Percentiles rank a stretch among this genome's conserved stretches.
Evolutionary conservation across 2,329 filamentous ascomycete species (phyloP).

Genomic region (Colletotrichum neosansevieriae): DNA sequence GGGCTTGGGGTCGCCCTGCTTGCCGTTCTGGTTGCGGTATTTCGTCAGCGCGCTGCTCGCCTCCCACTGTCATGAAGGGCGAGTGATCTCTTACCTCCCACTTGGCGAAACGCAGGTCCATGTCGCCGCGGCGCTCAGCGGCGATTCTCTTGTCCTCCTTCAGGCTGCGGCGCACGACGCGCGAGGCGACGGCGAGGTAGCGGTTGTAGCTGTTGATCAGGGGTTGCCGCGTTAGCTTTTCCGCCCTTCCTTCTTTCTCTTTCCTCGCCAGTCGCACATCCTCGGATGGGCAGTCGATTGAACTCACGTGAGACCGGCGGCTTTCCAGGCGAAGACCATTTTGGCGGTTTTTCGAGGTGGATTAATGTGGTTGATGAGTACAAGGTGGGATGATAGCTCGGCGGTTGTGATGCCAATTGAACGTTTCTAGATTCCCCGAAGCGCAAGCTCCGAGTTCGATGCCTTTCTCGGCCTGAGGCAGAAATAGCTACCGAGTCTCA

Average conservation of each 20-base stretch:
- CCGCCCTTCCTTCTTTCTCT: conserved; percentile 39
- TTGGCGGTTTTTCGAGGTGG: conserved; percentile 60
- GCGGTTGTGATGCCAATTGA: conserved; percentile 52
- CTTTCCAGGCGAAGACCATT: conserved; percentile 99
- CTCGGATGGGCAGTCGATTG: conserved; percentile 37
- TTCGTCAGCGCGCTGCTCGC: conserved; percentile 39
- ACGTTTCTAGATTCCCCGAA: conserved; percentile 42
- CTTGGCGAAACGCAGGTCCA: conserved; percentile 90
- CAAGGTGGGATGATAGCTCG: conserved; percentile 43
- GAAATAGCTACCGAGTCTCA: not conserved
- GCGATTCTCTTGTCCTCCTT: conserved; percentile 92
- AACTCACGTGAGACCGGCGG: conserved; percentile 93
- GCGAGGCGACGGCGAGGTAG: conserved; percentile 95
- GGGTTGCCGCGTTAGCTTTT: conserved; percentile 50
- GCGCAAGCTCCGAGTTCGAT: conserved; percentile 43
- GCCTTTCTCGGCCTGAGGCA: conserved; percentile 37
- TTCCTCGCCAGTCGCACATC: conserved; percentile 9
- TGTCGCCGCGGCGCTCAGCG: conserved; percentile 90
- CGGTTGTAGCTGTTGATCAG: conserved; percentile 89
- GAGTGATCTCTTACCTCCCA: conserved; percentile 81
- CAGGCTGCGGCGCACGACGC: conserved; percentile 94
- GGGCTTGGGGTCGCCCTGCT: conserved; percentile 88
- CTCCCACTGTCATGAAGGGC: not conserved
- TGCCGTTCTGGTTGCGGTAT: conserved; percentile 81
- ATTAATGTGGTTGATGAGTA: conserved; percentile 48